Evolutionary conservation across 108 stramenopile species (phyloP).

Genomic region (Skeletonema marinoi): DNA sequence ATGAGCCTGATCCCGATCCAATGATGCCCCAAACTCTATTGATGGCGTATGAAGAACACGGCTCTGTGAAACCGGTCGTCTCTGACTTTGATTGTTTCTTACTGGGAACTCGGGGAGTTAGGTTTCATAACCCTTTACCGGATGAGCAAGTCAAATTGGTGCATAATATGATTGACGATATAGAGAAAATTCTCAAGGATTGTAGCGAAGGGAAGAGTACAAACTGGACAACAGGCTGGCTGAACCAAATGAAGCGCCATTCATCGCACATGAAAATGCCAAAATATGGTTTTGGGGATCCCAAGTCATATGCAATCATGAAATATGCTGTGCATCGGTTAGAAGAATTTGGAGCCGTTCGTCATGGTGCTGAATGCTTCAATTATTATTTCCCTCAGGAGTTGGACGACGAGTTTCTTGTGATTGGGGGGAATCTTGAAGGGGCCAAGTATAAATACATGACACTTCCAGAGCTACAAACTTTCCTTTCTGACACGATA

Average conservation of each 20-base stretch:
- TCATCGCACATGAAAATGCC: constrained; percentile 49
- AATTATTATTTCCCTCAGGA: constrained; percentile 83
- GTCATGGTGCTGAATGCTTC: constrained; percentile 81
- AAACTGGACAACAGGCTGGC: constrained; percentile 72
- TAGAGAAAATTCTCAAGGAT: constrained; percentile 58
- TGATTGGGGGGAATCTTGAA: constrained; percentile 56
- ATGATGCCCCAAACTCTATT: constrained; percentile 64
- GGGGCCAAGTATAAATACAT: constrained; percentile 61
- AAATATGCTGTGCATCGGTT: constrained; percentile 60
- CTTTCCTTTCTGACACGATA: constrained; percentile 52
- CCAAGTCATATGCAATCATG: constrained; percentile 75
- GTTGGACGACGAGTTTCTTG: constrained; percentile 69
- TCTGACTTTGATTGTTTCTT: constrained; percentile 80
- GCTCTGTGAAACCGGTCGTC: constrained; percentile 60
- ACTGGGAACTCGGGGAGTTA: constrained; percentile 58
- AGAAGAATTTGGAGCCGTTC: constrained; percentile 67
- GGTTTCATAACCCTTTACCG: constrained; percentile 59
- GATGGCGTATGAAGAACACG: constrained; percentile 79
- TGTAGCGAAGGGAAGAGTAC: constrained; percentile 29
- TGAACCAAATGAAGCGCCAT: constrained; percentile 64
- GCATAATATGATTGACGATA: constrained; percentile 60
- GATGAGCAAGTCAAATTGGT: constrained; percentile 62
- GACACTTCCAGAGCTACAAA: constrained; percentile 57
- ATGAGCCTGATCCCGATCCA: constrained; percentile 51
- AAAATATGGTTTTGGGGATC: constrained; percentile 77